Base-by-base conservation (phyloP, 805 yeast genomes). In the Suhomyces pyralidae region DNA sequence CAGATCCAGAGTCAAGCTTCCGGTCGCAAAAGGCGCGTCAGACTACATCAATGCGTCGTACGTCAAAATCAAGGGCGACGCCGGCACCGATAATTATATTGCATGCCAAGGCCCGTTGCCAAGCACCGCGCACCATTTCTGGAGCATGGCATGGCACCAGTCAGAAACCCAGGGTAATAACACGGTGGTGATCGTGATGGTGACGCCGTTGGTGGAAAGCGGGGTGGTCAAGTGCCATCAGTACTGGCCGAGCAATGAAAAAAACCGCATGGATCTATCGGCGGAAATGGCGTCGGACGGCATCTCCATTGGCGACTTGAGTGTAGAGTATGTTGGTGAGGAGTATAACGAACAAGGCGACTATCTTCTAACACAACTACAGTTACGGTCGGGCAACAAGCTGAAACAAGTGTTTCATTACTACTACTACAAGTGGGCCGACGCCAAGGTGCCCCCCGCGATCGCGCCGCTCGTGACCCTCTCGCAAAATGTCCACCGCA, bases 41-140 rank as follows among this genome's bases (percentile, higher is more conserved):
- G 77, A 74, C 56, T 75, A 74, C 55, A 71, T 73, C 36, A 75
- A 75, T 57, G 80, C 80, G 9, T 71, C 77, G 24, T 61, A 65
- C 49, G 62, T 74, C 22, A 43, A 51, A 2, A 32, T 46, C 30
- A 17, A 42, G 19, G 43, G 46, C 17, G 24, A 20, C 17, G 38
- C 49, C 10, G 14, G 12, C 44, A 24, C 26, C 43, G 34, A 51
- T 40, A 57, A 55, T n/a, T 87, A 84, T 63, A 84, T 88, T 30
- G 88, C 90, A 0, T 75, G 87, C 1, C 96, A 88, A 61, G 96
- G 93, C 1, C 84, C 84, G 2, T 62, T 74, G n/a, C 46, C 53
- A 0, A 46, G 51, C 14, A 80, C 83, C 1, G 59, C 63, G 14
- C 69, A 65, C 40, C 76, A 75, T 46, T 81, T 81, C 58, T 81